Base-by-base conservation (phyloP, 2,329 filamentous ascomycete genomes). In the Metarhizium humberi region DNA sequence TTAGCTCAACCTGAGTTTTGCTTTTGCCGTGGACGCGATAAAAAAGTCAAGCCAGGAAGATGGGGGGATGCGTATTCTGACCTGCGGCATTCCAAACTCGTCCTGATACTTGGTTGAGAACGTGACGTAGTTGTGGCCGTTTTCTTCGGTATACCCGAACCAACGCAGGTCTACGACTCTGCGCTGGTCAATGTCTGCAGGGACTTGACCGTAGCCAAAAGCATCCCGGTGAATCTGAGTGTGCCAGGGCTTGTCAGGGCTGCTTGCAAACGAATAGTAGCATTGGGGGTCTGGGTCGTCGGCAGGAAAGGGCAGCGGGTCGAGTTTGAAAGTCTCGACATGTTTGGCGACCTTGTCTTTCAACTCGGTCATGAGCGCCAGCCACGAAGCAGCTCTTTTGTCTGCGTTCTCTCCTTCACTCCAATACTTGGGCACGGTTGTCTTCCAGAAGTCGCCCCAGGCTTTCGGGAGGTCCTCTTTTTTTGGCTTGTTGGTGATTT, bases 51-150 rank as follows among this genome's bases (percentile, higher is more conserved):
- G 25, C 25, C 25, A 3, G 3, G 4, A 4, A 1, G 25, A 25
- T 25, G 25, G 25, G 25, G 4, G 25, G 25, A 25, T 25, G 4
- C 4, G 3, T 25, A 25, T 25, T 3, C 25, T 40, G 0, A 40
- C 36, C 36, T 40, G 36, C 6, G 36, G 36, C 36, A 40, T 40
- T 10, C 36, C 36, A 40, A 40, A 40, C 36, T 40, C 36, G 36
- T 40, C 36, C 1, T 1, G 25, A 3, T 1, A 4, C n/a, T 14
- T 0, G 14, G 3, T 4, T 14, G 36, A 40, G 36, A 40, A 40
- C 6, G 0, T 4, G 6, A 40, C 36, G 10, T 0, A 40, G 36
- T 11, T 40, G 36, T 38, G 1, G 8, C 1, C 1, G 3, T 4
- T 25, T 25, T 14, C 36, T 14, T 10, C 6, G 6, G 36, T 40